Conservation (phyloP, 768 basidiomycete species). For the Leccinum boreale region DNA sequence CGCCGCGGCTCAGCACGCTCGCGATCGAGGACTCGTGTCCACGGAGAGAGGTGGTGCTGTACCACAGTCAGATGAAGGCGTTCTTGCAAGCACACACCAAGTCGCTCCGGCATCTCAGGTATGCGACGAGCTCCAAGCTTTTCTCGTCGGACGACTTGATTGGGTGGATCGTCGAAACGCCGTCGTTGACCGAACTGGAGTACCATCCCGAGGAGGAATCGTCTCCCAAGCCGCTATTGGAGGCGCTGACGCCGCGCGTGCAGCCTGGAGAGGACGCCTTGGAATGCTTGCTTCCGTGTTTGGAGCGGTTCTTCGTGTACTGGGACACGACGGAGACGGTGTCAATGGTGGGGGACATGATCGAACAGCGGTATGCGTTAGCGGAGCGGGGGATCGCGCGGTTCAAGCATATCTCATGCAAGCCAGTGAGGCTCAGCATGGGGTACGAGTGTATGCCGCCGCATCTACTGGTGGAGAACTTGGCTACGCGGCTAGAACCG, state of each 20-base stretch:
- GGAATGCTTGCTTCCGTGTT: conserved; percentile 16
- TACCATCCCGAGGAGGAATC: conserved; percentile 23
- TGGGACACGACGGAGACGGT: conserved; percentile 28
- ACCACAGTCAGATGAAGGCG: conserved; percentile 11
- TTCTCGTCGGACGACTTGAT: conserved; percentile 20
- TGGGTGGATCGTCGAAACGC: conserved; percentile 13
- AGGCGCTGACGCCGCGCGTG: conserved; percentile 21
- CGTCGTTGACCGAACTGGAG: conserved; percentile 19
- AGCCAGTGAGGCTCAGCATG: conserved; percentile 11
- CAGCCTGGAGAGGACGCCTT: background rate
- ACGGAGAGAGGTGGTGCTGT: conserved; percentile 7
- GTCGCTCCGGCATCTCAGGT: conserved; percentile 14
- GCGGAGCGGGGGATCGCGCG: conserved; percentile 9
- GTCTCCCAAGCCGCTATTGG: conserved; percentile 16
- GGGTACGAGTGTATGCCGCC: conserved; percentile 18
- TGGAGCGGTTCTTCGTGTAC: conserved; percentile 20
- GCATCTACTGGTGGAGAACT: conserved; percentile 11
- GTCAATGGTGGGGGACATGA: conserved; percentile 23
- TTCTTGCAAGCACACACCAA: conserved; percentile 13
- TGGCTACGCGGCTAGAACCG: conserved; percentile 18
- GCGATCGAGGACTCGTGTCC: conserved; percentile 19
- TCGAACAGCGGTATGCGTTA: conserved; percentile 20
- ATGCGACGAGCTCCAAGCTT: conserved; percentile 14
- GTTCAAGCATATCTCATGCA: conserved; percentile 20
- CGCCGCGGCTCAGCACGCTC: conserved; percentile 15